Evolutionary conservation across 2,329 filamentous ascomycete species (phyloP), one percentile per base, ranked within the genome.

Genomic region (Monosporascus sp.): DNA sequence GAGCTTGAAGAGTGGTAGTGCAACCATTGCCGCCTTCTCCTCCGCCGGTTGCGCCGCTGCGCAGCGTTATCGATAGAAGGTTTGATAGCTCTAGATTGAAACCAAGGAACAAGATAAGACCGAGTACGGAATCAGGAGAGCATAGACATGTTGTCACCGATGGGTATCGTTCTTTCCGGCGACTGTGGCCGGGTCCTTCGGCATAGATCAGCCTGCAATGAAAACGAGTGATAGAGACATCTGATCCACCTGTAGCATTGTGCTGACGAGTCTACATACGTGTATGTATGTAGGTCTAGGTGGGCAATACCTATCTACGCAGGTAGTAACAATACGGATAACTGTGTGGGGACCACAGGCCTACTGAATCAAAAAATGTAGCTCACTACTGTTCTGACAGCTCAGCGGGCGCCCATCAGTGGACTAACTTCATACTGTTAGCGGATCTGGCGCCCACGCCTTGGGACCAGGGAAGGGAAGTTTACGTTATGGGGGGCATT

Each of bases 1-100:
- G 59, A 86, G 80, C 72, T 87, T 87, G 71, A 87, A 87, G 18
- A 87, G 73, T 20, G 84, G 84, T 39, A 87, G 73, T 52, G 83
- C 77, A 45, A 86, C 83, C 84, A 87, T 86, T 61, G 52, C 38
- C 55, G 48, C 25, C 25, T 38, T 51, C 38, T 44, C 49, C 34
- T 24, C 24, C 44, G 14, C 20, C 51, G 25, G 34, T 48, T 37
- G 31, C 27, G 24, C 25, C n/a, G 22, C 3, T 17, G 22, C 42
- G 14, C 22, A 46, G 15, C 14, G 42, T 25, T 46, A 46, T 46
- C 42, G 22, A 46, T 46, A 46, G 24, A 22, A 27, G 42, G 20
- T 9, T 27, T 27, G 42, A 11, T n/a, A n/a, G 24, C 17, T n/a
- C 38, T 7, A n/a, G 38, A 5, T 34, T 2, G 31, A 34, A 31